These are phyloP conservation scores for Coprinopsis marcescibilis DNA, from an alignment of 768 basidiomycete genomes.

Conservation along the genomic window DNA sequence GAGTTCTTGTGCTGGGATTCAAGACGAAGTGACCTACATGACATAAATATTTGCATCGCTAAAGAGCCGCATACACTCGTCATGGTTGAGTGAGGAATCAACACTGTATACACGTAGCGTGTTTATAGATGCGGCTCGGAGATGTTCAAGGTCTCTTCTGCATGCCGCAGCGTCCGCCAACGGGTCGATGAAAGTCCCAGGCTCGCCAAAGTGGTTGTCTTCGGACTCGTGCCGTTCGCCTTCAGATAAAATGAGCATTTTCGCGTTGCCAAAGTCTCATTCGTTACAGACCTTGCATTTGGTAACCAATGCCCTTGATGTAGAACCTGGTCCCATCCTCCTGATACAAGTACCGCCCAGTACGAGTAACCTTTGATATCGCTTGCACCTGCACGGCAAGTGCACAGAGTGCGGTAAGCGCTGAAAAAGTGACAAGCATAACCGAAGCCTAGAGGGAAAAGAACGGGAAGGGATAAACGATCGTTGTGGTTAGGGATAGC, in stretches of 20 bases:
- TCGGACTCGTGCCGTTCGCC: conserved; percentile 37
- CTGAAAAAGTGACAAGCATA: conserved; percentile 24
- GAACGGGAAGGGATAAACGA: too few relatives aligned
- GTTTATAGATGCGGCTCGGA: conserved; percentile 75
- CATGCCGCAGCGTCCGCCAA: conserved; percentile 64
- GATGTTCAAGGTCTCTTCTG: conserved; percentile 70
- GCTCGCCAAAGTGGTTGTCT: conserved; percentile 63
- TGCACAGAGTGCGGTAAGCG: conserved; percentile 27
- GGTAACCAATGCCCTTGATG: conserved; percentile 85
- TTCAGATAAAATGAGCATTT: conserved; percentile 16
- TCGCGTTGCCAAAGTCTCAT: not conserved
- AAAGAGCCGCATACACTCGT: conserved; percentile 76
- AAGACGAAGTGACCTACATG: conserved; percentile 49
- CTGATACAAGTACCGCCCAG: conserved; percentile 78
- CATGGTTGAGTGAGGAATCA: conserved; percentile 77
- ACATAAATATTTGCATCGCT: conserved; percentile 81
- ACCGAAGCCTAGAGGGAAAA: too few relatives aligned
- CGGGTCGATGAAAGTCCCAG: conserved; percentile 76
- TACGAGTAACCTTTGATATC: conserved; percentile 60
- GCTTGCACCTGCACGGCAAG: conserved; percentile 48
- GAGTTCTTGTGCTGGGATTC: conserved; percentile 1
- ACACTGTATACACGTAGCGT: conserved; percentile 84
- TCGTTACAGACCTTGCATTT: conserved; percentile 57
- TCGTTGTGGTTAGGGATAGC: too few relatives aligned
- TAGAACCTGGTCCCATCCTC: conserved; percentile 74